Conservation (phyloP, 2,329 filamentous ascomycete genomes). For the Teratosphaeria zuluensis region DNA sequence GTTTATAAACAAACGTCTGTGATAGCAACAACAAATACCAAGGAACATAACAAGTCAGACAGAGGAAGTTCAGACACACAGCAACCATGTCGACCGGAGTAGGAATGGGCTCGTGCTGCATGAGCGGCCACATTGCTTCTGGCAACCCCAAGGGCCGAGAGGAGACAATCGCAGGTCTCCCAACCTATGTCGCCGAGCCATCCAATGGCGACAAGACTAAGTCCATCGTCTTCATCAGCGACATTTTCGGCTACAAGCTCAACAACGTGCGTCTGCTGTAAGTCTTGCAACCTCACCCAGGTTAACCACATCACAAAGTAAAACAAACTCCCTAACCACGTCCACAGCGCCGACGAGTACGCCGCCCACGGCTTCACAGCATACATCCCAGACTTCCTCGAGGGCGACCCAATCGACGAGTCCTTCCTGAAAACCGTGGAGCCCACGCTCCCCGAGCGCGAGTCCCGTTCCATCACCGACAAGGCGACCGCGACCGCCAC, state of each 20-base stretch:
- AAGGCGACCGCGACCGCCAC: constrained; percentile 33
- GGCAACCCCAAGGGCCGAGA: constrained; percentile 27
- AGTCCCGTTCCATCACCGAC: constrained; percentile 27
- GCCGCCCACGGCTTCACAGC: constrained; percentile 37
- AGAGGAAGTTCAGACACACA: background rate
- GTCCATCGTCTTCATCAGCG: constrained; percentile 37
- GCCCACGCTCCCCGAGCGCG: constrained; percentile 31
- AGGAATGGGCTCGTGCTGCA: constrained; percentile 34
- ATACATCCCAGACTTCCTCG: constrained; percentile 37
- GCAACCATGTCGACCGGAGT: constrained; percentile 29
- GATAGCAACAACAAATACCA: background rate
- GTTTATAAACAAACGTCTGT: background rate
- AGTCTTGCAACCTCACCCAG: background rate
- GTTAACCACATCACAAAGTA: background rate
- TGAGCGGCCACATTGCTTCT: constrained; percentile 31
- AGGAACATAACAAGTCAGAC: background rate
- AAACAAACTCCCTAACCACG: background rate
- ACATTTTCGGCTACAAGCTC: constrained; percentile 43
- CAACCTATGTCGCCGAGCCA: constrained; percentile 37
- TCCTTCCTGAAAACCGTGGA: constrained; percentile 34
- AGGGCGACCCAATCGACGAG: constrained; percentile 31
- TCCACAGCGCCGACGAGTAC: constrained; percentile 34
- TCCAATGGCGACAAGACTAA: constrained; percentile 32
- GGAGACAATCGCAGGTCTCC: constrained; percentile 29
- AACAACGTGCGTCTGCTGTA: constrained; percentile 34